Evolutionary conservation across 768 basidiomycete genomes (phyloP), one percentile per base, ranked within the genome.

Genomic region (Tephrocybe sp.): DNA sequence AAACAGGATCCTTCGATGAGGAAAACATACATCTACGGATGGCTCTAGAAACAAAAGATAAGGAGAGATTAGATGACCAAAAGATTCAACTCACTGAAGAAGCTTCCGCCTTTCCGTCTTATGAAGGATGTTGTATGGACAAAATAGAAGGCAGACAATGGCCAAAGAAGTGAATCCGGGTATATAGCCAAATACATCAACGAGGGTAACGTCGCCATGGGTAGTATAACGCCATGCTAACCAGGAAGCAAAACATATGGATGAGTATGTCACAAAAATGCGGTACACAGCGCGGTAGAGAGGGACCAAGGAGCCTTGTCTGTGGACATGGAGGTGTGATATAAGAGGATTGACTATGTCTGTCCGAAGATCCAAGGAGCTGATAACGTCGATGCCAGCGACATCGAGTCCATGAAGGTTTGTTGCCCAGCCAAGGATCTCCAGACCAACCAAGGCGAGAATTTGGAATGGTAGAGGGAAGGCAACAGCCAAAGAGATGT

Each of bases 401-500:
- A 76, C 56, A 55, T 86, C 74, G 38, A 98, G 82, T 41, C 89
- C 81, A 66, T 98, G 95, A 6, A 98, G 69, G 67, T 98, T 99
- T 27, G 86, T 83, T 0, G 93, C 93, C 94, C 96, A 99, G 54
- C 86, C 86, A 4, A 96, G 71, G 47, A 94, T 80, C 9, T 92
- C 94, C 27, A 91, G 58, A 16, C 89, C 87, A 46, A 82, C 75
- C 50, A 97, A 77, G 56, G 82, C 79, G 50, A 97, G 79, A 21
- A 92, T 91, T 54, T 97, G 89, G 65, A 93, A 98, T 1, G 97
- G 96, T 1, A 99, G 78, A 9, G 97, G 96, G 63, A 96, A 89
- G 16, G 70, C 69, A 30, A 77, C 71, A 45, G 80, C 75, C 49
- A 82, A 72, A 36, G 75, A 68, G 38, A 75, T 64, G 54, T 82